Percentiles rank a stretch among this genome's conserved stretches.
These are phyloP conservation scores for Podila clonocystis DNA, from an alignment of 192 early-diverging fungal genomes.

Conservation along the genomic window DNA sequence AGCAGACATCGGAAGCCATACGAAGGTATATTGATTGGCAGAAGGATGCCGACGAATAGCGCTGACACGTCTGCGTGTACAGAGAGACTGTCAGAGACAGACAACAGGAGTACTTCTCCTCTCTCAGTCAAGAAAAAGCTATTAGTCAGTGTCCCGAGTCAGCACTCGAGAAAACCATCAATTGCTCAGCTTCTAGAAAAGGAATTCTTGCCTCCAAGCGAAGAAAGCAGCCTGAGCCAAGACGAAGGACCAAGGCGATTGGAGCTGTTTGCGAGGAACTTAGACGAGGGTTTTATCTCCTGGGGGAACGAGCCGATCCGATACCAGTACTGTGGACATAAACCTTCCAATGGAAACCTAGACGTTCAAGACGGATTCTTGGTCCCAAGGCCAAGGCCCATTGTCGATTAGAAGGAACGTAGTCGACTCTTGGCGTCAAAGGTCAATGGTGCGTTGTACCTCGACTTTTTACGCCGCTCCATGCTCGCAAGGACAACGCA, in stretches of 20 bases:
- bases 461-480: too few relatives aligned
- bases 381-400: constrained; percentile 7
- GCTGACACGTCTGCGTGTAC: background rate
- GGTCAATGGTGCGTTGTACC: too few relatives aligned
- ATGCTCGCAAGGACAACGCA: too few relatives aligned
- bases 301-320: constrained; percentile 76
- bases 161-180: constrained; percentile 75
- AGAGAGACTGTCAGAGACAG: background rate
- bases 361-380: constrained; percentile 28
- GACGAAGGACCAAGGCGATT: constrained; percentile 39
- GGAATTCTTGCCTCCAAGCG: constrained; percentile 24
- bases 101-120: background rate
- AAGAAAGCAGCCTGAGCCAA: background rate
- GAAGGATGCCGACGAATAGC: background rate
- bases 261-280: constrained; percentile 75
- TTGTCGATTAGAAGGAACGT: background rate
- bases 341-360: background rate
- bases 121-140: constrained; percentile 11
- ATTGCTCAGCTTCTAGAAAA: constrained; percentile 48
- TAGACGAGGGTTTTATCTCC: constrained; percentile 62
- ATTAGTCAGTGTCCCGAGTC: constrained; percentile 65
- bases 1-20: constrained; percentile 70
- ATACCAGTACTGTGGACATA: constrained; percentile 35
- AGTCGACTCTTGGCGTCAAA: too few relatives aligned
- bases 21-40: constrained; percentile 67